A percentile compares a stretch with the other conserved stretches of the same genome.
Evolutionary conservation across 352 stramenopile species (phyloP).

Genomic region (Globisporangium middletonii): DNA sequence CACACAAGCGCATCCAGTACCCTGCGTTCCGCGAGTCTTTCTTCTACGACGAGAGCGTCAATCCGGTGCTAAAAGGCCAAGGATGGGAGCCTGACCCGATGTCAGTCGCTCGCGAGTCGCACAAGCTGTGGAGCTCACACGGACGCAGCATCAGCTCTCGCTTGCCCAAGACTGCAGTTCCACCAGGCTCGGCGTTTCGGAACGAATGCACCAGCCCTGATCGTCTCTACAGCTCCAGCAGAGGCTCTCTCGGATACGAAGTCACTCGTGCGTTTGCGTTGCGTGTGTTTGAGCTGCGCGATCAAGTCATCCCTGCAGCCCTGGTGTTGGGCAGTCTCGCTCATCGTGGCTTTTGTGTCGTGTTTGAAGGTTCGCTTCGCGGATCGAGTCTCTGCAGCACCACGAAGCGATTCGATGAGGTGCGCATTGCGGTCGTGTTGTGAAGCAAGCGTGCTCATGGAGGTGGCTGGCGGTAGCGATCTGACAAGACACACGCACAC

Average conservation of each 20-base stretch:
- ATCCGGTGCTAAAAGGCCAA: conserved; percentile 36
- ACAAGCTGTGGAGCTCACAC: conserved; percentile 41
- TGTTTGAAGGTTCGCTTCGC: conserved; percentile 41
- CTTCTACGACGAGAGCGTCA: conserved; percentile 48
- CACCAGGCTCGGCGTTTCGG: conserved; percentile 54
- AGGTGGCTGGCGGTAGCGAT: neutral
- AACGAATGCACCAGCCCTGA: conserved; percentile 58
- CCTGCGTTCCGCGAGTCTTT: conserved; percentile 57
- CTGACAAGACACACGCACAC: neutral
- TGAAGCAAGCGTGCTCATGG: neutral
- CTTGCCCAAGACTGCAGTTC: conserved; percentile 45
- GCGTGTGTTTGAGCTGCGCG: neutral
- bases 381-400: conserved; percentile 63
- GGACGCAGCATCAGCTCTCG: conserved; percentile 37
- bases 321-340: neutral
- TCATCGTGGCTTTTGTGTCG: neutral
- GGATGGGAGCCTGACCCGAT: conserved; percentile 25
- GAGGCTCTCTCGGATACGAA: conserved; percentile 53
- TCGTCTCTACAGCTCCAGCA: conserved; percentile 61
- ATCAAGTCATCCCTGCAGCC: neutral
- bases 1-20: conserved; percentile 24
- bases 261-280: conserved; percentile 31
- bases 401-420: conserved; percentile 48
- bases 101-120: conserved; percentile 34
- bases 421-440: too few relatives aligned